phyloP scores from a whole-genome alignment of 768 basidiomycete species.

The Leccinum boreale region DNA sequence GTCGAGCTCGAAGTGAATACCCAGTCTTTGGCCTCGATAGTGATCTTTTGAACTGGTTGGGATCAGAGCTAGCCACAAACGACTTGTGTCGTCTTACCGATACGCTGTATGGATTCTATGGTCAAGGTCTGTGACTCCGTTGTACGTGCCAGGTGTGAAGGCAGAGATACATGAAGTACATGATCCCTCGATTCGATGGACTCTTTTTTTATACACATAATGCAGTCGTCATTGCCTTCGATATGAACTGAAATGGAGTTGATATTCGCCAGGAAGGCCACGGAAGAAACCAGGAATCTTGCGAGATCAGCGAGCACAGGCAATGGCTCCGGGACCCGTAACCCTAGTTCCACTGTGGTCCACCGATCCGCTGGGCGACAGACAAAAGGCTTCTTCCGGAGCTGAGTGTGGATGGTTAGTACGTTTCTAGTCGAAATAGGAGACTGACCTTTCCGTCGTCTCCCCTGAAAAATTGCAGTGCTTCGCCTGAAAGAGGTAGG shows the following conservation, averaged over 20 bases:
- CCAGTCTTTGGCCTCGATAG: conserved; percentile 2
- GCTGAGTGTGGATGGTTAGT: conserved; percentile 3
- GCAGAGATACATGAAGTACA: neutral
- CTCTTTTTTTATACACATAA: conserved; percentile 2
- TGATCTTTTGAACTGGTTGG: conserved; percentile 7
- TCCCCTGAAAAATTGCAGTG: conserved; percentile 8
- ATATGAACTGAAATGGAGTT: conserved; percentile 4
- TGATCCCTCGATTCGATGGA: neutral
- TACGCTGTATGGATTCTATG: conserved; percentile 7
- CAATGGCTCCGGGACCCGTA: conserved; percentile 1
- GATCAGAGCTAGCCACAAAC: neutral
- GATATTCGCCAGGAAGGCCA: conserved; percentile 6
- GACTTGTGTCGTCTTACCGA: neutral
- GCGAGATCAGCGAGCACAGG: conserved; percentile 7
- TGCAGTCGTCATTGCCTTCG: neutral
- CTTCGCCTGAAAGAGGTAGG: conserved; percentile 4
- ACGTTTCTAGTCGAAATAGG: neutral
- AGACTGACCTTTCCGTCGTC: conserved; percentile 8
- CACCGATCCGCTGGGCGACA: neutral
- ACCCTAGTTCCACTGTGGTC: conserved; percentile 9
- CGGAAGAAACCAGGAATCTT: conserved; percentile 12
- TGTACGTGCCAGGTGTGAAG: neutral
- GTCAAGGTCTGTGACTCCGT: neutral
- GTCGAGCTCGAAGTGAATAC: neutral
- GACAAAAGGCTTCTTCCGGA: neutral